phyloP scores from a whole-genome alignment of 2,329 filamentous ascomycete species.

The Penicillium sp. region DNA sequence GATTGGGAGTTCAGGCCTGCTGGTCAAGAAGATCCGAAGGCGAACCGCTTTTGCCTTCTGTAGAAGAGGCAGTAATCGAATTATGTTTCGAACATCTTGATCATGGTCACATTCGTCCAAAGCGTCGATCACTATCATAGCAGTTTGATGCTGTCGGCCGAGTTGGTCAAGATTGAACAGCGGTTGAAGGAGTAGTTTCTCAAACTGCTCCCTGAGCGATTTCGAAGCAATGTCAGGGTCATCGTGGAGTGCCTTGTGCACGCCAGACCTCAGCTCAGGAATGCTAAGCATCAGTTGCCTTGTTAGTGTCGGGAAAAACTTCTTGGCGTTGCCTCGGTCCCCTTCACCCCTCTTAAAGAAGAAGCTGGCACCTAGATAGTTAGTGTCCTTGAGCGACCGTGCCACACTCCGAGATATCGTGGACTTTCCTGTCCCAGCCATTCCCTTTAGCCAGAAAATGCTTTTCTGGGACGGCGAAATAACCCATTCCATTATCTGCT shows the following conservation, averaged over 20 bases:
- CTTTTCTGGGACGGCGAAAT: constrained; percentile 14
- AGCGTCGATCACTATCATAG: constrained; percentile 21
- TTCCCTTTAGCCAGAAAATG: constrained; percentile 37
- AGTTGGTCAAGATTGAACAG: constrained; percentile 10
- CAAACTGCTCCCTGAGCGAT: constrained; percentile 28
- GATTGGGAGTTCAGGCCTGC: constrained; percentile 25
- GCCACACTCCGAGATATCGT: constrained; percentile 37
- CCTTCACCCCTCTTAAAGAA: constrained; percentile 37
- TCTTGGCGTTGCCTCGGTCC: constrained; percentile 36
- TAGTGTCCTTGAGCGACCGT: constrained; percentile 13
- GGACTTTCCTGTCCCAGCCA: constrained; percentile 12
- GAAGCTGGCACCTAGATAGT: constrained; percentile 39
- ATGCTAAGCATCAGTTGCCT: constrained; percentile 29
- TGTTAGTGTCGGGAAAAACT: constrained; percentile 41
- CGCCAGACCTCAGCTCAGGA: constrained; percentile 24
- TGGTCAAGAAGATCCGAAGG: constrained; percentile 23
- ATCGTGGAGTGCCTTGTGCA: constrained; percentile 19
- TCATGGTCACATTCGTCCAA: constrained; percentile 15
- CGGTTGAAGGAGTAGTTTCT: constrained; percentile 26
- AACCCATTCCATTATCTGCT: constrained; percentile 26
- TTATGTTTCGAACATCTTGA: constrained; percentile 16
- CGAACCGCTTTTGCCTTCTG: constrained; percentile 8
- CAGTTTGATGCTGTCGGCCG: background rate
- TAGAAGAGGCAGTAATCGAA: constrained; percentile 17
- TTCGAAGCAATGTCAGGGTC: constrained; percentile 26